Percentiles rank a stretch among this genome's conserved stretches.
These are phyloP conservation scores for Pezicula neosporulosa DNA, from an alignment of 2,329 filamentous ascomycete genomes.

Conservation along the genomic window DNA sequence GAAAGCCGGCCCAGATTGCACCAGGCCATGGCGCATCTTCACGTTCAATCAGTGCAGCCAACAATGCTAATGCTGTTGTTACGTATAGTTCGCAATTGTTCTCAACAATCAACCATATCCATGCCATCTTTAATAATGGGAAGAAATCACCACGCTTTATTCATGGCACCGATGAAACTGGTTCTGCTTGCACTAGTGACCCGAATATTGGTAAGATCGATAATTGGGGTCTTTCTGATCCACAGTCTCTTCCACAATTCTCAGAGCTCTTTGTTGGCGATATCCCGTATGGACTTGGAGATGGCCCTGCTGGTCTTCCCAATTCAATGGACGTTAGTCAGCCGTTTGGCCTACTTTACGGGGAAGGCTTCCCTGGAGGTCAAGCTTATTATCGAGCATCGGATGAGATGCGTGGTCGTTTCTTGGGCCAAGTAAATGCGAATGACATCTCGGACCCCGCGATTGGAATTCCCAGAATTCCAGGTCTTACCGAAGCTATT, in stretches of 20 bases:
- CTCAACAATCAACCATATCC: constrained; percentile 74
- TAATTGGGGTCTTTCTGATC: constrained; percentile 77
- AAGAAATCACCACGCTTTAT: constrained; percentile 77
- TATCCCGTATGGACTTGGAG: constrained; percentile 71
- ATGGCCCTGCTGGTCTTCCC: constrained; percentile 73
- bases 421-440: constrained; percentile 61
- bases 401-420: constrained; percentile 73
- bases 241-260: constrained; percentile 72
- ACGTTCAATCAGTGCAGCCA: constrained; percentile 43
- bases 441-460: constrained; percentile 58
- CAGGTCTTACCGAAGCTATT: constrained; percentile 65
- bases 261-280: constrained; percentile 73
- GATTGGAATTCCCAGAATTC: constrained; percentile 73
- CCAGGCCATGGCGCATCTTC: constrained; percentile 48
- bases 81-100: constrained; percentile 85
- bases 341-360: constrained; percentile 76
- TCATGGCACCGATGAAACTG: constrained; percentile 77
- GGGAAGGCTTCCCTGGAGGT: constrained; percentile 83
- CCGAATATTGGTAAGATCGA: constrained; percentile 73
- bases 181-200: constrained; percentile 77
- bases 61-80: constrained; percentile 67
- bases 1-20: constrained; percentile 66
- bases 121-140: constrained; percentile 70
- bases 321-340: constrained; percentile 93
- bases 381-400: constrained; percentile 72